Evolutionary conservation across 2,329 filamentous ascomycete species (phyloP).

Genomic region (Daldinia sp.): DNA sequence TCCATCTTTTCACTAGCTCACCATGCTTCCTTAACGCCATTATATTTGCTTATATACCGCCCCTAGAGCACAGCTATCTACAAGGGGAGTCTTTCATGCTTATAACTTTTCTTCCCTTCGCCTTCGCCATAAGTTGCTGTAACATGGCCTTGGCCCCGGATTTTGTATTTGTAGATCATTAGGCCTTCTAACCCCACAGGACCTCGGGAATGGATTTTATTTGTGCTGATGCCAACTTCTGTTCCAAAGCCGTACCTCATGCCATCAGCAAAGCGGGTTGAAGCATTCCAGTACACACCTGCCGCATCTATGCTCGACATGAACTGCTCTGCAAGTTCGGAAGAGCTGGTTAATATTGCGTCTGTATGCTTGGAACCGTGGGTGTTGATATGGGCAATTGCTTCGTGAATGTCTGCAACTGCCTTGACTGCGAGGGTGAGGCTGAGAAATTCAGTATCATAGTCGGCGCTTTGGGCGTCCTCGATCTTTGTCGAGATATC

Average conservation of each 20-base stretch:
- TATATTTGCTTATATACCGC: not conserved
- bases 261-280: constrained; percentile 92
- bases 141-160: constrained; percentile 86
- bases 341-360: constrained; percentile 80
- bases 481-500: constrained; percentile 64
- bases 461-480: constrained; percentile 78
- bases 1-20: constrained; percentile 10
- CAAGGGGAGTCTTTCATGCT: constrained; percentile 67
- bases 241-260: constrained; percentile 98
- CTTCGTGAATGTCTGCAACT: constrained; percentile 75
- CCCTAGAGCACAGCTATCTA: constrained; percentile 38
- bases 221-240: constrained; percentile 97
- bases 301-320: constrained; percentile 88
- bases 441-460: constrained; percentile 88
- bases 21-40: constrained; percentile 19
- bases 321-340: constrained; percentile 79
- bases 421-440: constrained; percentile 87
- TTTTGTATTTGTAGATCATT: constrained; percentile 97
- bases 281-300: constrained; percentile 97
- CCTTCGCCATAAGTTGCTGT: constrained; percentile 79
- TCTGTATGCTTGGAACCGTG: constrained; percentile 97
- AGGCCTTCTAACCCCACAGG: constrained; percentile 94
- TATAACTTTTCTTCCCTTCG: constrained; percentile 68
- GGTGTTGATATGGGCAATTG: constrained; percentile 88
- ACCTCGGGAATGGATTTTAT: constrained; percentile 95